Evolutionary conservation across 2,329 filamentous ascomycete genomes (phyloP), one percentile per base, ranked within the genome.

Genomic region (Fusarium brevicatenulatum): DNA sequence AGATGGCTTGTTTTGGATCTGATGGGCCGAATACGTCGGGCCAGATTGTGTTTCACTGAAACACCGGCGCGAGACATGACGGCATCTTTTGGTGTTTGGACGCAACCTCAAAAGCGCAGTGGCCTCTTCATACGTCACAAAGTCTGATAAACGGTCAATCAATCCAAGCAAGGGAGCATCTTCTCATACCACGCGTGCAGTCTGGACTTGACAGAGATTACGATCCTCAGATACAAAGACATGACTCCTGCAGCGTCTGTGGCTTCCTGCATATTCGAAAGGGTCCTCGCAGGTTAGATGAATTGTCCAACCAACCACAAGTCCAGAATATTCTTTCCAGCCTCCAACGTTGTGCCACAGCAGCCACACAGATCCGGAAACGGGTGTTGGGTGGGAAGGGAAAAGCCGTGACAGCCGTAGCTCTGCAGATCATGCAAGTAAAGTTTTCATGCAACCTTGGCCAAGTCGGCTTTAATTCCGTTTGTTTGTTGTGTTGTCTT

Each of bases 21-120:
- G 49, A 55, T 72, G 43, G 30, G 60, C 47, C 46, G 42, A 59
- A 63, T 44, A 68, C 18, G 43, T 30, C 59, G 42, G 55, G 47
- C 49, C 60, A 60, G 60, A 42, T 55, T 68, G 60, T 71, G 61
- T 58, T 66, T 49, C 55, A 57, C 55, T 74, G 68, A 77, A 77
- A 73, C 59, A 40, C 47, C 44, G 68, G 56, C 56, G 55, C 71
- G 65, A 77, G 63, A 67, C 55, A 77, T 77, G 71, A 77, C 72
- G 72, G 68, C 72, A 71, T 75, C 23, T 43, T 62, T 25, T 62
- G 47, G 42, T 57, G 34, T 43, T 43, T 70, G 40, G 42, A 47
- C 50, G 34, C n/a, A 25, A 25, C 25, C 54, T 46, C 40, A 47
- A 44, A 30, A 37, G 59, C 43, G 42, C 63, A 68, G 42, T 52